Evolutionary conservation across 306 rosid genomes (phyloP).

Genomic region (Canavalia ensiformis): DNA sequence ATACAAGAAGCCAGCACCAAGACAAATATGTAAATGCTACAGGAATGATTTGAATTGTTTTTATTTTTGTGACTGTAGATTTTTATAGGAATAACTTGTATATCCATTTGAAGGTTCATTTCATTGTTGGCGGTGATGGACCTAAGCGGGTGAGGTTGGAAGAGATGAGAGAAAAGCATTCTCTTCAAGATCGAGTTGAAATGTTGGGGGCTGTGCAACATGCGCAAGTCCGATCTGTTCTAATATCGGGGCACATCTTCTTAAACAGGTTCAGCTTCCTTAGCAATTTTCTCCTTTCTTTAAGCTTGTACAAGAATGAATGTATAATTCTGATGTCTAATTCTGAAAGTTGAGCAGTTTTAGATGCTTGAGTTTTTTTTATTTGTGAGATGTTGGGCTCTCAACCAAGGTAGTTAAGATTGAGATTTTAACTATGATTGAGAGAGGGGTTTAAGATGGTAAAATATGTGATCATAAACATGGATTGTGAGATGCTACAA

Average conservation of each 20-base stretch:
- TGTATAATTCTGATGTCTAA: constrained; percentile 27
- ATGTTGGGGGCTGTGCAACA: constrained; percentile 95
- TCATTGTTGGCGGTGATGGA: constrained; percentile 93
- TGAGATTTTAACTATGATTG: no score
- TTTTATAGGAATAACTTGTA: constrained; percentile 45
- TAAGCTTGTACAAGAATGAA: constrained; percentile 4
- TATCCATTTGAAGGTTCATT: constrained; percentile 73
- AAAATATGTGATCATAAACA: no score
- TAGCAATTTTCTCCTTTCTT: not conserved
- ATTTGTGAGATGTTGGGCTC: constrained; percentile 25
- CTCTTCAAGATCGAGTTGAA: constrained; percentile 95
- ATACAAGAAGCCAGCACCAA: not conserved
- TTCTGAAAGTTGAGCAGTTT: constrained; percentile 14
- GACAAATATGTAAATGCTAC: not conserved
- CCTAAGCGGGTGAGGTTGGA: constrained; percentile 94
- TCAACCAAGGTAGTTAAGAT: not conserved
- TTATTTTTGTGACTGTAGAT: constrained; percentile 1
- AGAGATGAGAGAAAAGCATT: constrained; percentile 96
- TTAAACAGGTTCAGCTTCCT: constrained; percentile 72
- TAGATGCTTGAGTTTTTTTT: constrained; percentile 20
- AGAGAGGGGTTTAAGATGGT: no score
- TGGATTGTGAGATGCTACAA: no score
- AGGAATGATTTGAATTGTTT: constrained; percentile 28
- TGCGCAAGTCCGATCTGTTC: constrained; percentile 79
- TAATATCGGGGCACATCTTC: constrained; percentile 88